These are phyloP conservation scores for Pseudogymnoascus sp. DNA, from an alignment of 2,329 filamentous ascomycete species.

Conservation along the genomic window DNA sequence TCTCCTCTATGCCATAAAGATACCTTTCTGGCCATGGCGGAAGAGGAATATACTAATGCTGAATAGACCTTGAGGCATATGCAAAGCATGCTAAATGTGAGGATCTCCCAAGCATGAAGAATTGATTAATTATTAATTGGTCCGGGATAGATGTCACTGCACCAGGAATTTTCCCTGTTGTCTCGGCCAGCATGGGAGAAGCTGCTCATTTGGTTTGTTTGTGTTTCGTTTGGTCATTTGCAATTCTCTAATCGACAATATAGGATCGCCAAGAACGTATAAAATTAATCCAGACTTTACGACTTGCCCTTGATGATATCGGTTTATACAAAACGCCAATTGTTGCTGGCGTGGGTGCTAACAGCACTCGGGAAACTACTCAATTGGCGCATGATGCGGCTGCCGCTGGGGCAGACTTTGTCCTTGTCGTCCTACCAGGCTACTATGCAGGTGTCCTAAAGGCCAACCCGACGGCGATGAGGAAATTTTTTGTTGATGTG, in stretches of 20 bases:
- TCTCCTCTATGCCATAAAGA: neutral
- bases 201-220: constrained; percentile 12
- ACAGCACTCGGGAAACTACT: constrained; percentile 32
- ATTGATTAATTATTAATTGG: neutral
- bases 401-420: constrained; percentile 30
- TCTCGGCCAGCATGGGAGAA: constrained; percentile 15
- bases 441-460: constrained; percentile 17
- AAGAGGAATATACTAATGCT: neutral
- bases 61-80: constrained; percentile 12
- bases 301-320: constrained; percentile 33
- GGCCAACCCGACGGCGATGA: constrained; percentile 17
- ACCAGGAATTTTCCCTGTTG: constrained; percentile 12
- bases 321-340: constrained; percentile 34
- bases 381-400: constrained; percentile 33
- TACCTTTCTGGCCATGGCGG: neutral
- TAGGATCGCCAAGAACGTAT: constrained; percentile 30
- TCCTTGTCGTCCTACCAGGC: constrained; percentile 17
- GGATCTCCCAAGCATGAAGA: neutral
- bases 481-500: constrained; percentile 22
- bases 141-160: neutral
- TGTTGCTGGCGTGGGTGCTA: constrained; percentile 39
- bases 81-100: constrained; percentile 15
- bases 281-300: constrained; percentile 35
- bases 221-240: neutral
- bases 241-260: neutral